Base-by-base conservation (phyloP, 768 basidiomycete genomes). In the Suillus subalutaceus region DNA sequence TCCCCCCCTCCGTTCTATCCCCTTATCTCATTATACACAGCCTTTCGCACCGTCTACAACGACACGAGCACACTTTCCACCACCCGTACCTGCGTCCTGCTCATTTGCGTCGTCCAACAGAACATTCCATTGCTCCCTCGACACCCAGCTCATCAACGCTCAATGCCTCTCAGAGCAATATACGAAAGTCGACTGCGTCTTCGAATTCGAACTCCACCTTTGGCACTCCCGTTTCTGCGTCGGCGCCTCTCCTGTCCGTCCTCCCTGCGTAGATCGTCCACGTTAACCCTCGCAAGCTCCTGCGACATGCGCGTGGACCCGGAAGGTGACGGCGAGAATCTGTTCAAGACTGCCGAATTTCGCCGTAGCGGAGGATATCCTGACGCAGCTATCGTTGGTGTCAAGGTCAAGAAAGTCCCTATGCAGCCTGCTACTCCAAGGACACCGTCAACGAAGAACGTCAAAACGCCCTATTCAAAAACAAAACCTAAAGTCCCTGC, bases 361-460 rank as follows among this genome's bases (percentile, higher is more conserved):
- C 66, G 64, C 12, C 69, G 62, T 3, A 69, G 64, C 58, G 73
- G 66, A 52, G 72, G 66, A 50, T 64, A 63, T 53, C 48, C 66
- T 6, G 71, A 66, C 38, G 72, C 30, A 63, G 70, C 68, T 64
- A 69, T 73, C 44, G 69, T 70, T 67, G 53, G 68, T 65, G 66
- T 73, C 64, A 69, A 72, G 40, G 71, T 70, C 37, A 77, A 76
- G 66, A 87, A 88, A 46, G 87, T 85, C 0, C 89, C 89, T 12
- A 86, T 85, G 12, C 90, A 86, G 53, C 20, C 48, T 53, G 13
- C 40, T 12, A 55, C 35, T 15, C 35, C 50, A n/a, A 59, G 16
- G 30, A 60, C 18, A 60, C 59, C 62, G 5, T 63, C 57, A 46
- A n/a, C 43, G 26, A 66, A 64, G 32, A 56, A 56, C 37, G 52